Conservation (phyloP, 2,329 filamentous ascomycete genomes). For the Paracorniculantispora psalliotae region DNA sequence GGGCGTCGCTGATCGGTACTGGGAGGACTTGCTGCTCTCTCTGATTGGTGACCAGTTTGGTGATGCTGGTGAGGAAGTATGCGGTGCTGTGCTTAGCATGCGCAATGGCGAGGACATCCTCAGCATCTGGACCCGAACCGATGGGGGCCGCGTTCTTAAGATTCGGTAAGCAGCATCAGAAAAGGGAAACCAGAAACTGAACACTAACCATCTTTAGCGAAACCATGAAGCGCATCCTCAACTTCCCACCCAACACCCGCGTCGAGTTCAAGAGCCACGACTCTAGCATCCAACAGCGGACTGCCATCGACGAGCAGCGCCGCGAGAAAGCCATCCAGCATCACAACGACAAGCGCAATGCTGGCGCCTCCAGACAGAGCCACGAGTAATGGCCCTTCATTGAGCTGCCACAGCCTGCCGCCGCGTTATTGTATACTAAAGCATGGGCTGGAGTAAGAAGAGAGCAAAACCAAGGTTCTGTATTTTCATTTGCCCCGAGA, state of each 20-base stretch:
- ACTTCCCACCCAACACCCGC: constrained; percentile 81
- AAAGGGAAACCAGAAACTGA: neutral
- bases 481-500: constrained; percentile 1
- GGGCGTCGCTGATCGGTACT: constrained; percentile 92
- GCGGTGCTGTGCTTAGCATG: constrained; percentile 89
- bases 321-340: constrained; percentile 69
- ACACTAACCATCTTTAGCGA: constrained; percentile 53
- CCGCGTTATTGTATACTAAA: constrained; percentile 14
- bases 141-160: constrained; percentile 90
- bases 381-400: constrained; percentile 23
- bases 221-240: constrained; percentile 85
- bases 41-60: constrained; percentile 92
- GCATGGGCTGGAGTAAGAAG: neutral
- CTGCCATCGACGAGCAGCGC: constrained; percentile 83
- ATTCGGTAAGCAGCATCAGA: constrained; percentile 63
- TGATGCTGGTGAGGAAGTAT: constrained; percentile 90
- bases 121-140: constrained; percentile 94
- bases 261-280: constrained; percentile 96
- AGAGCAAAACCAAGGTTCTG: neutral
- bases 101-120: constrained; percentile 94
- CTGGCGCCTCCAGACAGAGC: constrained; percentile 28
- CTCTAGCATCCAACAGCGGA: constrained; percentile 87
- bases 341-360: constrained; percentile 36
- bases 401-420: neutral
- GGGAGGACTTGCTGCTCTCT: constrained; percentile 88